These are phyloP conservation scores for Marchantia paleacea DNA, from an alignment of 225 moss, liverwort and hornwort species.

Conservation along the genomic window DNA sequence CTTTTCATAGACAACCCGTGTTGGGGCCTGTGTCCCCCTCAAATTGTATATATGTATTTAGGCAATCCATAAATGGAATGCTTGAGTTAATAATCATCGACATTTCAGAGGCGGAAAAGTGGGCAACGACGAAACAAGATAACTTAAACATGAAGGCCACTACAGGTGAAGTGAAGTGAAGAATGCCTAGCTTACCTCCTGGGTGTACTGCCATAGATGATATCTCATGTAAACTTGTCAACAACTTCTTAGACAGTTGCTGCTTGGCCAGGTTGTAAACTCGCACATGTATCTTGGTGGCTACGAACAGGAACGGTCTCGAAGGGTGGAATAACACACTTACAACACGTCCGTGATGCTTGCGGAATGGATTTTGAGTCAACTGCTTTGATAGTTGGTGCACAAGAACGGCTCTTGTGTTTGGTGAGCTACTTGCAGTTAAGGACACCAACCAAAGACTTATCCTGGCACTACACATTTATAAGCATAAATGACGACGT, in stretches of 20 bases:
- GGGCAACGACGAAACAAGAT: neutral
- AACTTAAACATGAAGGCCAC: neutral
- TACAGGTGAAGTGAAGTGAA: neutral
- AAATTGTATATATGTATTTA: too few relatives aligned
- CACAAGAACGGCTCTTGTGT: slow-evolving; percentile 79
- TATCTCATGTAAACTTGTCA: slow-evolving; percentile 79
- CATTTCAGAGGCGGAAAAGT: too few relatives aligned
- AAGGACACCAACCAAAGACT: slow-evolving; percentile 22
- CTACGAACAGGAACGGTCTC: slow-evolving; percentile 90
- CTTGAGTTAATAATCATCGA: too few relatives aligned
- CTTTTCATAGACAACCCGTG: too few relatives aligned
- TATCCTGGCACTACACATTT: too few relatives aligned
- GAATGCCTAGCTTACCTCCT: slow-evolving; percentile 54
- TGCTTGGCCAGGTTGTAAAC: slow-evolving; percentile 89
- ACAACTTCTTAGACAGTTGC: slow-evolving; percentile 81
- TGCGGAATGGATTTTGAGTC: slow-evolving; percentile 90
- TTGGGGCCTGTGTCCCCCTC: too few relatives aligned
- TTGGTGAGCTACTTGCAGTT: slow-evolving; percentile 48
- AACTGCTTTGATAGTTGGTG: slow-evolving; percentile 89
- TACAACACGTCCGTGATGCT: slow-evolving; percentile 91
- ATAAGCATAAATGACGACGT: too few relatives aligned
- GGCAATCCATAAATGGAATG: too few relatives aligned
- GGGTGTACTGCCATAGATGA: slow-evolving; percentile 92
- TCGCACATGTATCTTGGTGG: slow-evolving; percentile 94
- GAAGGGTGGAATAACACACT: slow-evolving; percentile 89